phyloP scores from a whole-genome alignment of 352 stramenopile genomes.

The Plasmopara muralis region DNA sequence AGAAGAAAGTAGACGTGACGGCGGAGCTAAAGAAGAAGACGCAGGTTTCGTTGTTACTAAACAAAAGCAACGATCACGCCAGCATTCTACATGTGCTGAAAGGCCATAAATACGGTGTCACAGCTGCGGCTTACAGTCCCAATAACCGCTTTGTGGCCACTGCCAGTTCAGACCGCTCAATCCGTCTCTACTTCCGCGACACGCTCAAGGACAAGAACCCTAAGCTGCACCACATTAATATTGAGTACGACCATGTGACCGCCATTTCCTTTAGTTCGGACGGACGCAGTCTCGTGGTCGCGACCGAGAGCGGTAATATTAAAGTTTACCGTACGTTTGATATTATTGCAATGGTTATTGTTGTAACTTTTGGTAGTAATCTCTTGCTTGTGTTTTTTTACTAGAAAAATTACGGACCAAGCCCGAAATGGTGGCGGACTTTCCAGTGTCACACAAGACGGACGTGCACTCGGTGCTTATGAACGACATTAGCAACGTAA shows the following conservation, averaged over 20 bases:
- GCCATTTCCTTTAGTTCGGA: constrained; percentile 73
- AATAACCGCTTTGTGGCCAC: constrained; percentile 77
- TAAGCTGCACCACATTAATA: constrained; percentile 54
- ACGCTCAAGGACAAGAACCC: constrained; percentile 56
- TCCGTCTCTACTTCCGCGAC: constrained; percentile 64
- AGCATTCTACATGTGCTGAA: constrained; percentile 44
- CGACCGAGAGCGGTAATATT: constrained; percentile 57
- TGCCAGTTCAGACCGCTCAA: constrained; percentile 63
- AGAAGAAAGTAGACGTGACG: constrained; percentile 64
- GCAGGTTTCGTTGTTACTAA: constrained; percentile 7
- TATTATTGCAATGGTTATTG: background rate
- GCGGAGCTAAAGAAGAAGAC: constrained; percentile 61
- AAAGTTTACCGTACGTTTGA: constrained; percentile 62
- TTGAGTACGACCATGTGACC: constrained; percentile 75
- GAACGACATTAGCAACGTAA: constrained; percentile 71
- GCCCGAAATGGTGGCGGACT: constrained; percentile 58
- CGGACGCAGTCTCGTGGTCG: constrained; percentile 59
- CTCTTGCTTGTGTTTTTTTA: constrained; percentile 1
- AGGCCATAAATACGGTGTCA: constrained; percentile 68
- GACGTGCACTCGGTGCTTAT: constrained; percentile 77
- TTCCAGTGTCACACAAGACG: constrained; percentile 58
- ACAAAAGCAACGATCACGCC: constrained; percentile 27
- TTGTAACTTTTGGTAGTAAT: background rate
- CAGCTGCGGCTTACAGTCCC: constrained; percentile 58
- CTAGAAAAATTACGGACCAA: constrained; percentile 77